These are phyloP conservation scores for Corynascus novoguineensis DNA, from an alignment of 495 filamentous ascomycete species.

Conservation along the genomic window DNA sequence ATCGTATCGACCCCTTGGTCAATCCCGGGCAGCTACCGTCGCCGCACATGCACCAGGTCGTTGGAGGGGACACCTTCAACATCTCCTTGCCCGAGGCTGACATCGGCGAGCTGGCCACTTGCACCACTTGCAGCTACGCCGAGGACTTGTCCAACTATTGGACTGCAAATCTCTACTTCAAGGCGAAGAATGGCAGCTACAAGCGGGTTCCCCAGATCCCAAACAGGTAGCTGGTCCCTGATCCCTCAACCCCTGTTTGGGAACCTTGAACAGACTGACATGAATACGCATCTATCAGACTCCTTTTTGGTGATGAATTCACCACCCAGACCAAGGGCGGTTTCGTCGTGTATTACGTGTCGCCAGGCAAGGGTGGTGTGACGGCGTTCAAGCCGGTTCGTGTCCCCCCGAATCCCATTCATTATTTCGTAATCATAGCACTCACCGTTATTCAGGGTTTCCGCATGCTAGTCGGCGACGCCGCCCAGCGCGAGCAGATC, in stretches of 20 bases:
- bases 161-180: slow-evolving; percentile 42
- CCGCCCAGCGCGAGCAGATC: slow-evolving; percentile 24
- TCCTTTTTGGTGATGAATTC: slow-evolving; percentile 36
- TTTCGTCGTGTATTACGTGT: slow-evolving; percentile 42
- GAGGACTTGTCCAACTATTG: slow-evolving; percentile 44
- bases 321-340: slow-evolving; percentile 38
- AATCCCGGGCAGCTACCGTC: slow-evolving; percentile 33
- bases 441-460: slow-evolving; percentile 31
- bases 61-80: slow-evolving; percentile 39
- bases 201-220: slow-evolving; percentile 38
- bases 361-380: slow-evolving; percentile 30
- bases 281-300: too few relatives aligned
- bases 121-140: slow-evolving; percentile 36
- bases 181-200: slow-evolving; percentile 36
- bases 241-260: not conserved
- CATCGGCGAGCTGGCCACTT: slow-evolving; percentile 24
- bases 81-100: slow-evolving; percentile 28
- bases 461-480: slow-evolving; percentile 39
- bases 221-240: slow-evolving; percentile 24
- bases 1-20: slow-evolving; percentile 37
- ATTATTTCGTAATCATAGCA: not conserved
- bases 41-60: slow-evolving; percentile 37
- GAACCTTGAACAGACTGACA: not conserved
- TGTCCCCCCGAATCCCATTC: not conserved
- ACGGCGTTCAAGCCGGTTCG: slow-evolving; percentile 35